Evolutionary conservation across 805 yeast species (phyloP), one percentile per base, ranked within the genome.

Genomic region (Myxozyma udenii): DNA sequence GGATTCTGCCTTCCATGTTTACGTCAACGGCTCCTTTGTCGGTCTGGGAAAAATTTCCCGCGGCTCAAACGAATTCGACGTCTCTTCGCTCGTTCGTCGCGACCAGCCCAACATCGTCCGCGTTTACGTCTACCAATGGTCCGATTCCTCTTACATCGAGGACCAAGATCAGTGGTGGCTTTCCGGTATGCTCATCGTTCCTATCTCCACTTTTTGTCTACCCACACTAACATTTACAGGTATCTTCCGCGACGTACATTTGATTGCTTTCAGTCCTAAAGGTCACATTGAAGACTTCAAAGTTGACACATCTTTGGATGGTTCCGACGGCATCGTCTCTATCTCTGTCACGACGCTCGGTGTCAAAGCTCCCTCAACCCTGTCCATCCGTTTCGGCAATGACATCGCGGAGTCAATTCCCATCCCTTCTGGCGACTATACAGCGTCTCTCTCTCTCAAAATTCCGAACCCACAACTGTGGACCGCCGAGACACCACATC

Each of bases 131-230:
- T 64, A 62, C 39, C 70, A 68, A 55, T 70, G 69, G 66, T 63
- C 68, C 9, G 64, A 63, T 30, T 68, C 70, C 3, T 51, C 66
- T 25, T 68, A 68, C 48, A 63, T 68, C 33, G 72, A 69, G 50
- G 74, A 70, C 51, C 73, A 69, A 54, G 73, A 69, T 52, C 71
- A 67, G 60, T 69, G 72, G 71, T 68, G 72, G 71, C 51, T 69
- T 25, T 67, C 71, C 35, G 73, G 73, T 6, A 36, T 19, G 35
- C 5, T 36, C 7, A 18, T 22, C 22, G 19, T 22, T 14, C 21
- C 16, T 19, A 40, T 38, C 14, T 42, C n/a, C 9, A 12, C 14
- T 16, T 36, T 18, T 18, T 35, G 39, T 5, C 7, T 35, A 7
- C 19, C 14, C 9, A 28, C 14, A 9, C 33, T 28, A 28, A 9